phyloP scores from a whole-genome alignment of 2,329 filamentous ascomycete species.

The Rasamsonia emersonii region DNA sequence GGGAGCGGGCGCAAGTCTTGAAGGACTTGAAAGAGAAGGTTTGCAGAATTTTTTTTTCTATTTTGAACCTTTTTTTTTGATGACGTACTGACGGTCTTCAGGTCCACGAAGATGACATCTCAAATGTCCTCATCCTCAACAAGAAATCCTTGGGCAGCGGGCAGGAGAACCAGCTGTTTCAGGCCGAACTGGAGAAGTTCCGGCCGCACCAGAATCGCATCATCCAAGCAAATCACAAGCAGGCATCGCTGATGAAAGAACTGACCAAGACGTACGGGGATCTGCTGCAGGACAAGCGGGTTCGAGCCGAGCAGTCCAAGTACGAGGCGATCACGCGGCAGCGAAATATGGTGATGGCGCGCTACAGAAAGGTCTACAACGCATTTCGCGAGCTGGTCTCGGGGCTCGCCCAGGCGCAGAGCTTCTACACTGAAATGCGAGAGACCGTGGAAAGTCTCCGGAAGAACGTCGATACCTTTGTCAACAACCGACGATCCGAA shows the following conservation, averaged over 20 bases:
- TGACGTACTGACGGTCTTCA: conserved; percentile 31
- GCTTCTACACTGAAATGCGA: conserved; percentile 92
- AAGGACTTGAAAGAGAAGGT: conserved; percentile 99
- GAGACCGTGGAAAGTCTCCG: conserved; percentile 85
- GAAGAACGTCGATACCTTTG: conserved; percentile 95
- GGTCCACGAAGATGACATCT: conserved; percentile 96
- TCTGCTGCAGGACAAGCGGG: conserved; percentile 85
- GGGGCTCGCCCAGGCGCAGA: conserved; percentile 77
- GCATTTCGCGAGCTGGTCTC: conserved; percentile 84
- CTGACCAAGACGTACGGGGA: conserved; percentile 79
- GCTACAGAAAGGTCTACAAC: conserved; percentile 85
- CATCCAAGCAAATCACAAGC: conserved; percentile 90
- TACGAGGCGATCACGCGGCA: conserved; percentile 85
- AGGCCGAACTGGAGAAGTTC: conserved; percentile 96
- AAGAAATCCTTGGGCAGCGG: conserved; percentile 84
- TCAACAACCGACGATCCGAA: conserved; percentile 86
- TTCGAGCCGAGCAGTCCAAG: conserved; percentile 87
- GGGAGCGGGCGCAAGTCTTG: conserved; percentile 80
- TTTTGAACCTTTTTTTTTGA: background rate
- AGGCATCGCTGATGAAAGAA: conserved; percentile 89
- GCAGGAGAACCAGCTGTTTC: conserved; percentile 86
- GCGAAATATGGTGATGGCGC: conserved; percentile 68
- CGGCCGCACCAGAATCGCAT: conserved; percentile 84
- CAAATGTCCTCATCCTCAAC: conserved; percentile 92
- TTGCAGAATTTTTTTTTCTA: conserved; percentile 25